Evolutionary conservation across 768 basidiomycete genomes (phyloP), one percentile per base, ranked within the genome.

Genomic region (Boletus edulis): DNA sequence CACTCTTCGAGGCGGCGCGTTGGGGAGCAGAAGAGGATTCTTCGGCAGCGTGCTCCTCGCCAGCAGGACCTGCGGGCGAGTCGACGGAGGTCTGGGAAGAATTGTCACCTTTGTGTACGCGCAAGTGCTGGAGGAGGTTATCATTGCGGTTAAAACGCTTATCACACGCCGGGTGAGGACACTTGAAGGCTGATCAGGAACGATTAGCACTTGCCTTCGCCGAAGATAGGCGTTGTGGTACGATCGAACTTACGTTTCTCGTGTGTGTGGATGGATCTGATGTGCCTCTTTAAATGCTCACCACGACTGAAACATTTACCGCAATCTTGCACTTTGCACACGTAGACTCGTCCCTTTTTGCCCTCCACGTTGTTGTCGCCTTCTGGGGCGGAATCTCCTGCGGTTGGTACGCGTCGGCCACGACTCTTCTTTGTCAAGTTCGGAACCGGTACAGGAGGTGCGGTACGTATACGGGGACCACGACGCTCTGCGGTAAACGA

Each of bases 341-440:
- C 73, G 56, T 86, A 86, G 44, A 73, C 70, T 50, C 70, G 62
- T 18, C 67, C 64, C 22, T 71, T 72, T 64, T 70, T 70, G 1
- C 70, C 67, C 22, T 72, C 70, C 12, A 53, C 34, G 27, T 1
- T 55, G 27, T 0, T 55, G 38, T 73, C 71, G 35, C 55, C 45
- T 49, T 73, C 71, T 17, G 46, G 2, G 12, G 52, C 17, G 7
- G 61, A 15, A 39, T 72, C 71, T 0, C 38, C 69, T 42, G 71
- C 68, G 1, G 85, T 89, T 5, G 88, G 89, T 20, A 91, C 89
- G 55, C 86, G 80, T 37, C 89, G 81, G 13, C 89, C 89, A 49
- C 89, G 82, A 62, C 85, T 87, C 74, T 87, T 89, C 76, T 90
- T 91, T 43, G 85, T 90, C 57, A 91, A 66, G 69, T 88, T 86